A percentile compares a stretch with the other conserved stretches of the same genome.
Conservation (phyloP, 306 rosid genomes). For the Glycyrrhiza uralensis region DNA sequence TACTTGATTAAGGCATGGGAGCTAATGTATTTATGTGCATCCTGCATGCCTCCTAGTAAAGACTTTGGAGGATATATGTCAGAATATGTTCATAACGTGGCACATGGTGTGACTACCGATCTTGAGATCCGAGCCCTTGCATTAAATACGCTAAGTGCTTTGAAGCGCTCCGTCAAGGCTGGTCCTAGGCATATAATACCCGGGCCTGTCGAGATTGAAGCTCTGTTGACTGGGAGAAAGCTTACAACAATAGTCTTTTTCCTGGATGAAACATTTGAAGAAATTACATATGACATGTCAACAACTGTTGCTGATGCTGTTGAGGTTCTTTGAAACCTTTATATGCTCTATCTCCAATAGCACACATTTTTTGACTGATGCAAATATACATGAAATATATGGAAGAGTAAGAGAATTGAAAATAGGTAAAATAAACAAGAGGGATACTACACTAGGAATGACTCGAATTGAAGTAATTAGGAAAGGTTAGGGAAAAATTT, state of each 20-base stretch:
- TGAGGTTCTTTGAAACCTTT: constrained; percentile 53
- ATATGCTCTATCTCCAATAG: not conserved
- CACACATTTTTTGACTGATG: constrained; percentile 9
- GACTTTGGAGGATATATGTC: constrained; percentile 83
- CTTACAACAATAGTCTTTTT: constrained; percentile 88
- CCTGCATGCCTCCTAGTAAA: constrained; percentile 89
- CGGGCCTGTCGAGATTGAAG: constrained; percentile 79
- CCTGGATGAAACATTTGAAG: constrained; percentile 91
- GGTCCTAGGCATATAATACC: constrained; percentile 84
- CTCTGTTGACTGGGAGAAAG: constrained; percentile 62
- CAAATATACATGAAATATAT: not conserved
- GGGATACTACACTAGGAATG: not conserved
- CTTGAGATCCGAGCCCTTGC: constrained; percentile 62
- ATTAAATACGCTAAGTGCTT: constrained; percentile 68
- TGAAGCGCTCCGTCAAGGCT: constrained; percentile 77
- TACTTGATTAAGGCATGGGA: constrained; percentile 83
- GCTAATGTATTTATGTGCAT: constrained; percentile 68
- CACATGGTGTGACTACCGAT: constrained; percentile 47
- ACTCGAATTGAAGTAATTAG: not conserved
- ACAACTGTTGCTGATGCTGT: constrained; percentile 92
- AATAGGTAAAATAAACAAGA: not conserved
- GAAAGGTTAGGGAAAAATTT: not conserved
- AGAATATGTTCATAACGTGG: constrained; percentile 75
- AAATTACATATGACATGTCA: constrained; percentile 79
- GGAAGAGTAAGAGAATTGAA: not conserved